Base-by-base conservation (phyloP, 352 stramenopile genomes). In the Bremia lactucae region DNA sequence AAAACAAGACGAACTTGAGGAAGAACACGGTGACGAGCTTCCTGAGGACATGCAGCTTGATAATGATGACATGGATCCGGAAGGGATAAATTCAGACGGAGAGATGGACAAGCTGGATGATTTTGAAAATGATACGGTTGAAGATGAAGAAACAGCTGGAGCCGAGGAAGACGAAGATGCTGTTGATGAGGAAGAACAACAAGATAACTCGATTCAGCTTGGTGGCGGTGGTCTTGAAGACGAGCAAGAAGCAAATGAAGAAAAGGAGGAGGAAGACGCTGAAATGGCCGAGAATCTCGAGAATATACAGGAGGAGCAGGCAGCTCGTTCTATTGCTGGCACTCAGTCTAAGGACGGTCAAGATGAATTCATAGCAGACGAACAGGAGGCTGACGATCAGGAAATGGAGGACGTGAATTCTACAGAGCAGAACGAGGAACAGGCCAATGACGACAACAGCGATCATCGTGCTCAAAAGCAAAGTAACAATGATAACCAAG, bases 31-130 rank as follows among this genome's bases (percentile, higher is more conserved):
- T 5, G 71, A 88, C 36, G 81, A 94, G 9, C 61, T 88, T 29
- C 68, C 77, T 2, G 80, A 95, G 31, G 62, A 90, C 35, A 94
- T 88, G 69, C 74, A 95, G 35, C 59, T 98, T 11, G 68, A 87
- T 20, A 60, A 76, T 11, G 72, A 79, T n/a, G 62, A 62, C 31
- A 55, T 52, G 11, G 61, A 71, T 5, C 47, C 42, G 23, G 64
- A 82, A 4, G 57, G 56, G 7, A 62, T 63, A 14, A 68, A 71
- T 6, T 44, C 57, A 13, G 62, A 78, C 20, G 65, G 59, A 44
- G 61, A 87, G 2, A 69, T 73, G 21, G 64, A 87, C 13, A 66
- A 72, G 14, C 52, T 72, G 29, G 74, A 87, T 37, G 72, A 87
- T 29, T 28, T 55, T 8, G 66, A 83, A 9, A 50, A 69, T 4